phyloP scores from a whole-genome alignment of 2,329 filamentous ascomycete species.

The Juglanconis sp. region DNA sequence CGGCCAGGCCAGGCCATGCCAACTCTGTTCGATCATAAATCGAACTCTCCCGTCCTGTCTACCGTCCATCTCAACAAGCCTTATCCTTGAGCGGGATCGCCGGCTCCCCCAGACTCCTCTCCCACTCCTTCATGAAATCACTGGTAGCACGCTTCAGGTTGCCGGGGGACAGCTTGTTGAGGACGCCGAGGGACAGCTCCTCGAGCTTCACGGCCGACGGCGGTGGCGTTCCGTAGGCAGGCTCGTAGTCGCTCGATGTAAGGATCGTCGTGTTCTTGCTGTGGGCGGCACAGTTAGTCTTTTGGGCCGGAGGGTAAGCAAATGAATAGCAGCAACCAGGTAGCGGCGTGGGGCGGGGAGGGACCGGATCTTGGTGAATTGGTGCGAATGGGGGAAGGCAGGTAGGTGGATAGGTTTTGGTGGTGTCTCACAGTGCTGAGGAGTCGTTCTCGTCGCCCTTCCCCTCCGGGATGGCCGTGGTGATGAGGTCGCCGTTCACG shows the following conservation, averaged over 20 bases:
- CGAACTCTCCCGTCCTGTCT: neutral
- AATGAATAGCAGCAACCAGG: conserved; percentile 8
- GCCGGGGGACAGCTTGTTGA: conserved; percentile 69
- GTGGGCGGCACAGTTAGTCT: conserved; percentile 18
- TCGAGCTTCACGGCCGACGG: conserved; percentile 44
- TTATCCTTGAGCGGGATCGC: conserved; percentile 19
- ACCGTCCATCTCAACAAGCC: conserved; percentile 1
- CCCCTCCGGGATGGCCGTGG: conserved; percentile 43
- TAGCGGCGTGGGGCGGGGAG: neutral
- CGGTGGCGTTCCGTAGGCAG: conserved; percentile 20
- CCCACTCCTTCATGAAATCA: conserved; percentile 87
- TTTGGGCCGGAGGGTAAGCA: conserved; percentile 19
- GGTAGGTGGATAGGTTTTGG: neutral
- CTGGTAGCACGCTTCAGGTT: conserved; percentile 81
- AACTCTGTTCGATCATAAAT: too few relatives aligned
- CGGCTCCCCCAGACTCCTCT: conserved; percentile 66
- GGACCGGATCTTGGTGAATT: neutral
- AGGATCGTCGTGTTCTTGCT: conserved; percentile 15
- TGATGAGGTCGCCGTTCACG: conserved; percentile 44
- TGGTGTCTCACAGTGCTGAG: conserved; percentile 44
- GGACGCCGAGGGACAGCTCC: conserved; percentile 56
- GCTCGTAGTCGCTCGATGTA: conserved; percentile 21
- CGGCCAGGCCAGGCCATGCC: too few relatives aligned
- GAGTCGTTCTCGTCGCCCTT: conserved; percentile 39
- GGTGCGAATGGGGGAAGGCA: neutral